These are phyloP conservation scores for Leccinum variicolor DNA, from an alignment of 768 basidiomycete genomes.

Conservation along the genomic window DNA sequence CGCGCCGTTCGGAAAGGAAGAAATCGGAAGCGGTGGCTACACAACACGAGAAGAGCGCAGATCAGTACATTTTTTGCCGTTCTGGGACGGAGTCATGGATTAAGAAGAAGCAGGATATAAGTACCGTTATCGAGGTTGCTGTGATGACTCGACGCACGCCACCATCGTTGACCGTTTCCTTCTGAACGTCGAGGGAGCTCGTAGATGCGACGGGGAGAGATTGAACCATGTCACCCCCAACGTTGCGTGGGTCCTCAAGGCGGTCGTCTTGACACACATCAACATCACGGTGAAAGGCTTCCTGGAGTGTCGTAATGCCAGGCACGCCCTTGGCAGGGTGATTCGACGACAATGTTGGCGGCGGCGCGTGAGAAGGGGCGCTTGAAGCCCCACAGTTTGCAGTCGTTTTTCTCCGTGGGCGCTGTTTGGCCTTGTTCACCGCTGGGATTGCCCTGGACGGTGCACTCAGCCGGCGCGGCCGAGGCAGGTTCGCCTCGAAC, in stretches of 20 bases:
- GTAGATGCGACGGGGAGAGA: conserved; percentile 1
- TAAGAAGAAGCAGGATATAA: conserved; percentile 15
- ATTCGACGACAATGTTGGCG: conserved; percentile 6
- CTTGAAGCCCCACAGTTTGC: conserved; percentile 20
- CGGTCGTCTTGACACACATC: conserved; percentile 11
- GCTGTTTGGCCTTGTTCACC: conserved; percentile 10
- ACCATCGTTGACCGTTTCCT: conserved; percentile 13
- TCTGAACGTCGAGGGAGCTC: conserved; percentile 11
- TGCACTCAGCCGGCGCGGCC: conserved; percentile 32
- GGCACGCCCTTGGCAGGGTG: conserved; percentile 14
- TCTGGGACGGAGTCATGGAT: conserved; percentile 9
- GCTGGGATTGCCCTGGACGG: conserved; percentile 14
- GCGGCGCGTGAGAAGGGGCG: conserved; percentile 21
- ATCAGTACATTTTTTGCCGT: conserved; percentile 19
- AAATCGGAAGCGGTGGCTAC: conserved; percentile 21
- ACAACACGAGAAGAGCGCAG: conserved; percentile 6
- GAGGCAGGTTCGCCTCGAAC: conserved; percentile 38
- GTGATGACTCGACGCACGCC: conserved; percentile 23
- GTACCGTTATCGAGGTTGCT: conserved; percentile 31
- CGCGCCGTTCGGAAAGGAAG: conserved; percentile 16
- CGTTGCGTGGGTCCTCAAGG: conserved; percentile 12
- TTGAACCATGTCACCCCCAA: neutral
- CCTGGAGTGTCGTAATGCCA: conserved; percentile 29
- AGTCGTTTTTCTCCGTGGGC: conserved; percentile 19
- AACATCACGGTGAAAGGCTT: conserved; percentile 19